Evolutionary conservation across 2,329 filamentous ascomycete species (phyloP).

Genomic region (Fusarium illudens): DNA sequence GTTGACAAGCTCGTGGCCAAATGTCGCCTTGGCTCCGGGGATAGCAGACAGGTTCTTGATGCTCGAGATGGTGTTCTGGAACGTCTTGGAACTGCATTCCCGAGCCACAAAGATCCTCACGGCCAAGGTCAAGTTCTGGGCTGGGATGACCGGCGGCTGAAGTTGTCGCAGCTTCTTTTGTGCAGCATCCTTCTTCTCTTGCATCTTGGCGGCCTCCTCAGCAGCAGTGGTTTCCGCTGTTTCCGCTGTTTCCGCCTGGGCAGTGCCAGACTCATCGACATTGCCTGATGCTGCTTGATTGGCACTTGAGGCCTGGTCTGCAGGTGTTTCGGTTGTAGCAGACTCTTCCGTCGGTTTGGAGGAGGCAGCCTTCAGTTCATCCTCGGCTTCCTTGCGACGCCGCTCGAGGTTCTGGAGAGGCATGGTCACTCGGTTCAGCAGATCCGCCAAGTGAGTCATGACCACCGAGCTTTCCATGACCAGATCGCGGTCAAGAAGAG

Average conservation of each 20-base stretch:
- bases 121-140: constrained; percentile 90
- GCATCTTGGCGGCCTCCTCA: constrained; percentile 41
- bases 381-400: constrained; percentile 77
- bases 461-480: constrained; percentile 97
- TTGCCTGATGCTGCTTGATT: constrained; percentile 46
- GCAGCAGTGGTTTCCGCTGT: constrained; percentile 38
- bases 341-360: constrained; percentile 50
- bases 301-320: constrained; percentile 33
- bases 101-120: constrained; percentile 95
- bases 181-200: constrained; percentile 52
- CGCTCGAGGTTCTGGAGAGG: constrained; percentile 84
- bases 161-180: constrained; percentile 67
- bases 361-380: constrained; percentile 57
- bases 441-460: constrained; percentile 90
- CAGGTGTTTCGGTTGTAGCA: constrained; percentile 32
- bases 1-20: constrained; percentile 89
- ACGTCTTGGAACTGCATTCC: constrained; percentile 97
- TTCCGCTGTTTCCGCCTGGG: constrained; percentile 42
- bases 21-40: constrained; percentile 85
- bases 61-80: constrained; percentile 96
- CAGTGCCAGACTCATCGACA: constrained; percentile 33
- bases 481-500: constrained; percentile 88
- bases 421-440: constrained; percentile 87
- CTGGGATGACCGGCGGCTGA: constrained; percentile 84
- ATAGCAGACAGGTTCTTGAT: constrained; percentile 98